Base-by-base conservation (phyloP, 2,329 filamentous ascomycete species). In the Monosporascus sp. region DNA sequence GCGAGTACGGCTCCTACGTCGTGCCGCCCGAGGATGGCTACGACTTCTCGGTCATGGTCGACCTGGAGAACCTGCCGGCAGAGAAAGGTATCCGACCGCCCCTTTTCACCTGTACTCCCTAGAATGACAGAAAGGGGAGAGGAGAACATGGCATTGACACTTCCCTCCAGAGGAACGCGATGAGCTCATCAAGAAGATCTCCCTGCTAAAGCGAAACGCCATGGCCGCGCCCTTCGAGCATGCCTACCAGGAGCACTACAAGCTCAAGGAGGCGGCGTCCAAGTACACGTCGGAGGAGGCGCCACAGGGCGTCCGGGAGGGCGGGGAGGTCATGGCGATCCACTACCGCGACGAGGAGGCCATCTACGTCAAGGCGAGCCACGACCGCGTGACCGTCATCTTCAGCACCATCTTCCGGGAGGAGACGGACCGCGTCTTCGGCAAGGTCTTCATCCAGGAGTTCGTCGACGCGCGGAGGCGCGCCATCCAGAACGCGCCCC, bases 211-310 rank as follows among this genome's bases (percentile, higher is more conserved):
- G 80, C 91, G 95, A 67, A 97, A 99, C 72, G 91, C 90, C 62
- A 97, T 99, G 94, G 95, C 94, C 57, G 93, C 94, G 49, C 94
- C 95, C 1, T 99, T 99, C 72, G 94, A 99, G 76, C 88, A 92
- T 68, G 94, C 95, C 22, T 99, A 97, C 70, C 84, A 95, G 65
- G 91, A 97, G 71, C 90, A 97, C 74, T 88, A 92, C 67, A 81
- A 85, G 59, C 75, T 99, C 58, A 86, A 88, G 63, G 91, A 96
- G 67, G 90, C 93, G 65, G 92, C 94, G 7, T 89, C 90, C 46
- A 91, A 92, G 68, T 97, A 94, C 70, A 96, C 90, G 38, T 90
- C 89, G 2, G 94, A 99, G 72, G 89, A 93, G 57, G 94, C 95
- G 51, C 94, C 94, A 1, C 91, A 96, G 70, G 93, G 92, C 58